Percentiles rank a stretch among this genome's conserved stretches.
Conservation (phyloP, 1,139 yeast species). For the Yamadazyma conglobata region DNA sequence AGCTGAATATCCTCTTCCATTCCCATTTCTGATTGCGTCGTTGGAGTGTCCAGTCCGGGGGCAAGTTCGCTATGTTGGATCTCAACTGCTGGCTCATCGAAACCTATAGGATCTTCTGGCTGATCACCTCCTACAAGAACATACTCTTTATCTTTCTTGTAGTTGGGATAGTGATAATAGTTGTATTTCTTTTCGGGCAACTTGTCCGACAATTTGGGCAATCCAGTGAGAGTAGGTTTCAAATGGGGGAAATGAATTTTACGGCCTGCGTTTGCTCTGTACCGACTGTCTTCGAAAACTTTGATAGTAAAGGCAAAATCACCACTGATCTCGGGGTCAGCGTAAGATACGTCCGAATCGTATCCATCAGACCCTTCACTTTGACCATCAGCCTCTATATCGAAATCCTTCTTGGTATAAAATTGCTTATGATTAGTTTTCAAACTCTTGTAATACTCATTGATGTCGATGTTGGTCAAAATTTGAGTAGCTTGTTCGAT, state of each 20-base stretch:
- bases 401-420: slow-evolving; percentile 34
- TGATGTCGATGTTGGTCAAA: slow-evolving; percentile 25
- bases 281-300: slow-evolving; percentile 17
- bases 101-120: slow-evolving; percentile 1
- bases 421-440: slow-evolving; percentile 19
- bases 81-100: slow-evolving; percentile 1
- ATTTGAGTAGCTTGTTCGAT: slow-evolving; percentile 38
- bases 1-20: slow-evolving; percentile 1
- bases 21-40: slow-evolving; percentile 1
- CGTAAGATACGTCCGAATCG: slow-evolving; percentile 48
- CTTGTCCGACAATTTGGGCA: slow-evolving; percentile 25
- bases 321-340: slow-evolving; percentile 49
- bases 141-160: slow-evolving; percentile 20
- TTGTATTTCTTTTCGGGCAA: slow-evolving; percentile 28
- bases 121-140: slow-evolving; percentile 14
- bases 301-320: slow-evolving; percentile 52
- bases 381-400: slow-evolving; percentile 14
- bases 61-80: slow-evolving; percentile 3
- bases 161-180: slow-evolving; percentile 23
- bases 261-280: slow-evolving; percentile 5
- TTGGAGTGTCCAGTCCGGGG: not conserved
- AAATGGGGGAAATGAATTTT: slow-evolving; percentile 27
- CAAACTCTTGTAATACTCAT: slow-evolving; percentile 21
- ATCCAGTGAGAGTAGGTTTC: slow-evolving; percentile 28
- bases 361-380: slow-evolving; percentile 38